Evolutionary conservation across 306 rosid species (phyloP).

Genomic region (Quercus glauca): DNA sequence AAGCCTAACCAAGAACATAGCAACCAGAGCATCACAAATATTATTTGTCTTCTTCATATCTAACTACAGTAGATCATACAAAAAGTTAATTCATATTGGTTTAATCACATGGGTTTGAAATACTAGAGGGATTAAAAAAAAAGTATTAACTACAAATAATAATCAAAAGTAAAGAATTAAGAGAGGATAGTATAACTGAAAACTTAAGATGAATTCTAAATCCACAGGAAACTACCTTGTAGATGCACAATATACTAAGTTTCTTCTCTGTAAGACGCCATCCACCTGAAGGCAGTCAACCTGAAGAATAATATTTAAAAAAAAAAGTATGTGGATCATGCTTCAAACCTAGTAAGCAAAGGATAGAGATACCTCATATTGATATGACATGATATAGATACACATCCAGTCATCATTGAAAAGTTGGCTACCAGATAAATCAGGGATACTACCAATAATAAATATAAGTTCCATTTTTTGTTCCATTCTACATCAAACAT

Average conservation of each 20-base stretch:
- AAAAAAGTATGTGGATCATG: neutral
- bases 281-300: constrained; percentile 90
- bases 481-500: neutral
- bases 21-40: neutral
- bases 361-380: neutral
- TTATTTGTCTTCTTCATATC: neutral
- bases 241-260: constrained; percentile 98
- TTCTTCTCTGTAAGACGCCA: constrained; percentile 88
- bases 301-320: constrained; percentile 30
- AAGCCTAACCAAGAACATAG: neutral
- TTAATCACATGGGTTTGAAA: neutral
- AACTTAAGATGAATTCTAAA: constrained; percentile 11
- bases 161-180: neutral
- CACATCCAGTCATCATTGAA: neutral
- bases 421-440: neutral
- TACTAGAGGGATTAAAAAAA: neutral
- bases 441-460: neutral
- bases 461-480: neutral
- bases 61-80: neutral
- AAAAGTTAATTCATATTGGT: neutral
- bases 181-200: neutral
- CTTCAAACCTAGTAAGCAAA: neutral
- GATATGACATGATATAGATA: neutral
- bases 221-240: constrained; percentile 62
- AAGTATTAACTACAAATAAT: neutral